phyloP scores from a whole-genome alignment of 345 rosid species.

The Euphorbia pulcherrima region DNA sequence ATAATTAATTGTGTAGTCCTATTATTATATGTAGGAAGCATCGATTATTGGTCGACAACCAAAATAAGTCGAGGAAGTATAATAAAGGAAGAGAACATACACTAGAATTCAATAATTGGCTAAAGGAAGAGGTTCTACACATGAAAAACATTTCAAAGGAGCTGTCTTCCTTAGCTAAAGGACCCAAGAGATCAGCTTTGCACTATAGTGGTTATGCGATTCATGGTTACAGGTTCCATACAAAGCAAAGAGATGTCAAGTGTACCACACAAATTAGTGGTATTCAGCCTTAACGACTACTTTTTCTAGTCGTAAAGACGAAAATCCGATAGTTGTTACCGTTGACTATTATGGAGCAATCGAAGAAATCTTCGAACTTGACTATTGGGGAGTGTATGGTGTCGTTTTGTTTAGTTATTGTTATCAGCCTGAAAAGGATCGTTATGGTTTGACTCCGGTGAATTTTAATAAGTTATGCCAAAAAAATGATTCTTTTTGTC shows the following conservation, averaged over 20 bases:
- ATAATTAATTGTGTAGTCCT: too few relatives aligned
- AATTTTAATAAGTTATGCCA: not conserved
- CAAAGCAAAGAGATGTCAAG: not conserved
- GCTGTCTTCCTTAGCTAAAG: not conserved
- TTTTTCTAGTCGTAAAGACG: not conserved
- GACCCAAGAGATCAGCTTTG: not conserved
- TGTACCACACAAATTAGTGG: not conserved
- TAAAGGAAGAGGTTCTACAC: not conserved
- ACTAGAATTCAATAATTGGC: not conserved
- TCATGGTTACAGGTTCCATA: not conserved
- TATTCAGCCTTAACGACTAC: not conserved
- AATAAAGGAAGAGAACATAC: not conserved
- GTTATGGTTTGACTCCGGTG: conserved; percentile 11
- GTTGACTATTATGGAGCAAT: not conserved
- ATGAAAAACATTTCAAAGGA: not conserved
- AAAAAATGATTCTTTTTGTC: not conserved
- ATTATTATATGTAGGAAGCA: not conserved
- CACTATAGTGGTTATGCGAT: not conserved
- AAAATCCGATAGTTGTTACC: not conserved
- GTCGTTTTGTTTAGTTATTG: conserved; percentile 1
- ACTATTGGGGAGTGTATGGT: not conserved
- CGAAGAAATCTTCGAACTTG: not conserved
- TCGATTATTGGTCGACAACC: not conserved
- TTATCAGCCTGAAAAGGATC: not conserved
- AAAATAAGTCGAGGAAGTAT: not conserved